phyloP scores from a whole-genome alignment of 305 asterid genomes.

The Fraxinus floribunda region DNA sequence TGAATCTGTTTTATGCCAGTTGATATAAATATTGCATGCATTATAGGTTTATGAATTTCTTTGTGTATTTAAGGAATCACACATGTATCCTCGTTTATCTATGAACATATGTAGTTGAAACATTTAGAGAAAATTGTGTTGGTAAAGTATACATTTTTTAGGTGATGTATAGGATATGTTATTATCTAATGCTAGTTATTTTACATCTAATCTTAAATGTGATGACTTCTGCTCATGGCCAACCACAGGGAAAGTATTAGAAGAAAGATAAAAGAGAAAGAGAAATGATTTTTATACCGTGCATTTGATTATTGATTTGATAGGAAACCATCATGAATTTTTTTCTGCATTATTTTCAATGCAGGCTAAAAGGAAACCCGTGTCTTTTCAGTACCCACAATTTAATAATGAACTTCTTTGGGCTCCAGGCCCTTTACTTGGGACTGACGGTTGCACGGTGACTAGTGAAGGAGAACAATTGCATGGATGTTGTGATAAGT shows the following conservation, averaged over 20 bases:
- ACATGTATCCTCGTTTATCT: not conserved
- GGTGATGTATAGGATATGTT: not conserved
- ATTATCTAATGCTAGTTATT: not conserved
- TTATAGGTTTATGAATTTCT: not conserved
- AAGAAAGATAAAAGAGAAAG: not conserved
- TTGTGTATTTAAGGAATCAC: not conserved
- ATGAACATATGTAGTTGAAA: not conserved
- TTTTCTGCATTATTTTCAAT: conserved; percentile 20
- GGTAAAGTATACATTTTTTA: not conserved
- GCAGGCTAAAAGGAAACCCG: conserved; percentile 82
- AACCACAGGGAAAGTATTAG: not conserved
- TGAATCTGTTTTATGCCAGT: not conserved
- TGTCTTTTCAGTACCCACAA: conserved; percentile 47
- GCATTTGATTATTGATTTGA: conserved; percentile 13
- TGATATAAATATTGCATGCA: not conserved
- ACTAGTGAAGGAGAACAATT: conserved; percentile 38
- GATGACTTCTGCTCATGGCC: not conserved
- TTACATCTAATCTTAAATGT: not conserved
- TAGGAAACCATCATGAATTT: conserved; percentile 6
- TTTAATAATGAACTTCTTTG: conserved; percentile 55
- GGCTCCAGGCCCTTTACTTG: conserved; percentile 59
- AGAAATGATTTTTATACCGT: not conserved
- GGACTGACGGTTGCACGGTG: conserved; percentile 32
- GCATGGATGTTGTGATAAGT: conserved; percentile 40
- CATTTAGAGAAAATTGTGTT: not conserved